These are phyloP conservation scores for Amanita exitialis DNA, from an alignment of 768 basidiomycete genomes.

Conservation along the genomic window DNA sequence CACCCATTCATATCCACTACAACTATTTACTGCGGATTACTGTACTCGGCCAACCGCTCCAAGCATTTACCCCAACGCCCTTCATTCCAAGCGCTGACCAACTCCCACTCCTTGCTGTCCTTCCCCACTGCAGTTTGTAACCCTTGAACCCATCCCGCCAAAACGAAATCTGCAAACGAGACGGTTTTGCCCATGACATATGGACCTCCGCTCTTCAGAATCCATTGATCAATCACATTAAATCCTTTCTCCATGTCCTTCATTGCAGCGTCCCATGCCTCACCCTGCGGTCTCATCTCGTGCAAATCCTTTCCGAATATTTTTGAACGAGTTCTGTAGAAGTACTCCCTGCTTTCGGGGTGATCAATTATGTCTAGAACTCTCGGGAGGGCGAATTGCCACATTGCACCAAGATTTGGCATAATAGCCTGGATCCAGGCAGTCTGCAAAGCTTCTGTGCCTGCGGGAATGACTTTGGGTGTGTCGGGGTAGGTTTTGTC, in stretches of 20 bases:
- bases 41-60: conserved; percentile 9
- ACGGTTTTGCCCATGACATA: conserved; percentile 4
- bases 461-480: conserved; percentile 20
- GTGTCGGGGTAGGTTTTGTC: conserved; percentile 27
- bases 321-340: conserved; percentile 19
- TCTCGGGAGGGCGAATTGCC: conserved; percentile 12
- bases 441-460: conserved; percentile 12
- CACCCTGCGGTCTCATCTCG: conserved; percentile 18
- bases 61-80: conserved; percentile 8
- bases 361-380: conserved; percentile 16
- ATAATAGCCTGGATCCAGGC: conserved; percentile 4
- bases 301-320: conserved; percentile 21
- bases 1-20: no score
- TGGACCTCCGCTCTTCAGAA: conserved; percentile 13
- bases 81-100: conserved; percentile 7
- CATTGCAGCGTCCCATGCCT: conserved; percentile 20
- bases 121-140: conserved; percentile 2
- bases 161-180: conserved; percentile 8
- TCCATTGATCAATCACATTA: conserved; percentile 11
- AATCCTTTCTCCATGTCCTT: conserved; percentile 15
- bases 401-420: background rate
- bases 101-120: conserved; percentile 9
- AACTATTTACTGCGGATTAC: background rate
- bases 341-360: conserved; percentile 22
- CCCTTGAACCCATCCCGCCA: conserved; percentile 3